These are phyloP conservation scores for Craterostigma plantagineum DNA, from an alignment of 257 asterid genomes.

Conservation along the genomic window DNA sequence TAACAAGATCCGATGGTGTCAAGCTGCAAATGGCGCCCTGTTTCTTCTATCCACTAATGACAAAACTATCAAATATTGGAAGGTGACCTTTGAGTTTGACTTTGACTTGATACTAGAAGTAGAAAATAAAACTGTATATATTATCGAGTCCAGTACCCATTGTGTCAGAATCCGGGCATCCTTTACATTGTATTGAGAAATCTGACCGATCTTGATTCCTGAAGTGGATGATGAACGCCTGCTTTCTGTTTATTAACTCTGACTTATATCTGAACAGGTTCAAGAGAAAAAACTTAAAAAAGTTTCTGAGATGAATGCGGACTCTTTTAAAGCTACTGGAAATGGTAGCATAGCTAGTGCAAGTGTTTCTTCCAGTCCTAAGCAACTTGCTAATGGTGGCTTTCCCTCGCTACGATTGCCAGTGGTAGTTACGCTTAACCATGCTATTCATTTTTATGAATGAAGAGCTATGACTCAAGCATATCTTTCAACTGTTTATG, in stretches of 20 bases:
- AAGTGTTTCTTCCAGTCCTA: constrained; percentile 43
- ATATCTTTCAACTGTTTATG: constrained; percentile 1
- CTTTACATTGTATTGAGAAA: neutral
- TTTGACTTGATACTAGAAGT: no score
- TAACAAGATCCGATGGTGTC: constrained; percentile 85
- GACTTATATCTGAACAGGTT: constrained; percentile 40
- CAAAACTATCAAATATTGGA: constrained; percentile 74
- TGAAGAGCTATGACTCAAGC: neutral
- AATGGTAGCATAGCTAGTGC: constrained; percentile 50
- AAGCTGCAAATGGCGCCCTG: constrained; percentile 54
- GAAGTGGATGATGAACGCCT: no score
- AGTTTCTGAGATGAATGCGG: constrained; percentile 69
- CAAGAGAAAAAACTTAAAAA: constrained; percentile 97
- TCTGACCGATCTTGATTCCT: neutral
- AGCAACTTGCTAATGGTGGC: constrained; percentile 18
- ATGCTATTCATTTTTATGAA: constrained; percentile 8
- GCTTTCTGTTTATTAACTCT: no score
- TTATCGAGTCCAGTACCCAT: constrained; percentile 1
- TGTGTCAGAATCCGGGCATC: neutral
- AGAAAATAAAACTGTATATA: no score
- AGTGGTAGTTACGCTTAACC: constrained; percentile 73
- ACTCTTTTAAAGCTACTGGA: constrained; percentile 44
- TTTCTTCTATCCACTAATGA: constrained; percentile 73
- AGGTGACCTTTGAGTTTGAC: constrained; percentile 26
- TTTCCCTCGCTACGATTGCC: constrained; percentile 66